Conservation (phyloP, 1,284 basidiomycete species). For the Thelephora terrestris region DNA sequence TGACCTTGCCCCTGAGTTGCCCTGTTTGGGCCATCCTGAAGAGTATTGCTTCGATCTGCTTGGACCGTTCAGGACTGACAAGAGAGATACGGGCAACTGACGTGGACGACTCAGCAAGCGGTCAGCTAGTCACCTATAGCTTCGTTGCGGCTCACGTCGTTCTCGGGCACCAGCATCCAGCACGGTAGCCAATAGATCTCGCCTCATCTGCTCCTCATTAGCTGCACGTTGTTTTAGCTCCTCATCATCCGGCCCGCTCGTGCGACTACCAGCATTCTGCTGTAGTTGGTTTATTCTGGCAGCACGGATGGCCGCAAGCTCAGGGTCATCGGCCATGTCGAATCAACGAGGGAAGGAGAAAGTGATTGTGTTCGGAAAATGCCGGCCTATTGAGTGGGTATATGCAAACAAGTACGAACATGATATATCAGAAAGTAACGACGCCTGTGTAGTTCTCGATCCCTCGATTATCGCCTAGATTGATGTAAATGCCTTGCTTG, state of each 20-base stretch:
- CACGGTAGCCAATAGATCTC: constrained; percentile 81
- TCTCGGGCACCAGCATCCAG: constrained; percentile 84
- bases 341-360: neutral
- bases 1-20: constrained; percentile 81
- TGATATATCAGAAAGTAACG: neutral
- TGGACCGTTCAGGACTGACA: constrained; percentile 82
- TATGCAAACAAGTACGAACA: neutral
- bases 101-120: constrained; percentile 1
- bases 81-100: constrained; percentile 86
- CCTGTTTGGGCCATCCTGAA: constrained; percentile 88
- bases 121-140: constrained; percentile 1
- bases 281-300: constrained; percentile 31
- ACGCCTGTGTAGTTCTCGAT: neutral
- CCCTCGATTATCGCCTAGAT: neutral
- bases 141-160: constrained; percentile 55
- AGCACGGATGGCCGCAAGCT: constrained; percentile 35
- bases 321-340: constrained; percentile 26
- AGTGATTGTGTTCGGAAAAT: neutral
- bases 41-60: constrained; percentile 80
- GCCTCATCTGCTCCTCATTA: constrained; percentile 60
- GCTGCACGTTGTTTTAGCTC: constrained; percentile 35
- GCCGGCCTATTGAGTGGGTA: neutral
- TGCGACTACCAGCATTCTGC: constrained; percentile 15
- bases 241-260: constrained; percentile 41
- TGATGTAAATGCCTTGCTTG: neutral